Conservation (phyloP, 1,284 basidiomycete genomes). For the Trametes pubescens region DNA sequence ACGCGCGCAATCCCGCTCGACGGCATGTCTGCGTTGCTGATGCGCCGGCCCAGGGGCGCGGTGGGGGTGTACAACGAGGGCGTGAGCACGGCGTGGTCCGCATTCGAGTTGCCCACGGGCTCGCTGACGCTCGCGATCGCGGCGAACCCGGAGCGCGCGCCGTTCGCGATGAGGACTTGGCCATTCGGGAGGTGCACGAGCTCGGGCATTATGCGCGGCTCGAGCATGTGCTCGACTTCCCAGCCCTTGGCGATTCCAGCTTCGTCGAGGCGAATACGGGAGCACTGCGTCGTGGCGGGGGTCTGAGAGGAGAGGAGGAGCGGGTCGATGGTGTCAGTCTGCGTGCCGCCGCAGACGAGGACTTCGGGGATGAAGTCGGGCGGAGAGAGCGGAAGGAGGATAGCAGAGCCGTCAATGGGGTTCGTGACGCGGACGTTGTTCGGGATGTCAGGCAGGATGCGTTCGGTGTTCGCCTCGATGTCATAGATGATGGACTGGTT, state of each 20-base stretch:
- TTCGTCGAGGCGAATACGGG: conserved; percentile 36
- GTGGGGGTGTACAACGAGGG: conserved; percentile 61
- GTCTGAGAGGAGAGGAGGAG: conserved; percentile 47
- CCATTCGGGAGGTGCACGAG: conserved; percentile 62
- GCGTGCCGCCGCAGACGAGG: conserved; percentile 57
- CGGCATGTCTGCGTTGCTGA: conserved; percentile 55
- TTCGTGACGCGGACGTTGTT: conserved; percentile 54
- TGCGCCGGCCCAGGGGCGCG: conserved; percentile 54
- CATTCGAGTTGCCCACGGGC: conserved; percentile 51
- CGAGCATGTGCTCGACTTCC: conserved; percentile 41
- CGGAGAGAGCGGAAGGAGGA: conserved; percentile 57
- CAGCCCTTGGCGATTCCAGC: conserved; percentile 38
- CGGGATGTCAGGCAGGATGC: conserved; percentile 52
- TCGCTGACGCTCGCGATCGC: conserved; percentile 47
- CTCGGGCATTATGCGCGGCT: conserved; percentile 55
- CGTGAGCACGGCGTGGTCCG: conserved; percentile 53
- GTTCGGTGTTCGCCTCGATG: conserved; percentile 46
- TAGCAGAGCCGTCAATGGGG: conserved; percentile 55
- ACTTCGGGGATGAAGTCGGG: conserved; percentile 56
- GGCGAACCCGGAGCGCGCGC: conserved; percentile 53
- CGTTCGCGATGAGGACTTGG: conserved; percentile 58
- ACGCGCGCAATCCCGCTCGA: conserved; percentile 53
- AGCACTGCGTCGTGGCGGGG: conserved; percentile 54
- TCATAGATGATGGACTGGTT: conserved; percentile 47
- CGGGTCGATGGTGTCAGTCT: conserved; percentile 41